phyloP scores from a whole-genome alignment of 140 eudicot genomes.

The Erigeron philadelphicus region DNA sequence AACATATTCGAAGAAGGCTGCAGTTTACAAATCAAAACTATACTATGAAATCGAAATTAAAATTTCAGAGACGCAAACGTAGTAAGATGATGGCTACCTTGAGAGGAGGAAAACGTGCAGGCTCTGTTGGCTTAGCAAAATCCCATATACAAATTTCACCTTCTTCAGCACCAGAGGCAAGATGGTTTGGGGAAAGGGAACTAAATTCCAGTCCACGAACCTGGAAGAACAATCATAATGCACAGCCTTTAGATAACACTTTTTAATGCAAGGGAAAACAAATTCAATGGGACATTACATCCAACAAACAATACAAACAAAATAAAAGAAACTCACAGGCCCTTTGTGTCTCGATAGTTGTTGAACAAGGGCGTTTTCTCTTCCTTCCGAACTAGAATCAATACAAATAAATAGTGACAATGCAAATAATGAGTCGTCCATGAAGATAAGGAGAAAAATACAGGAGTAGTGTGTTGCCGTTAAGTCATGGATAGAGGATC shows the following conservation, averaged over 20 bases:
- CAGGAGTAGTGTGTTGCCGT: neutral
- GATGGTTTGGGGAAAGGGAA: constrained; percentile 57
- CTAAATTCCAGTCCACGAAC: constrained; percentile 94
- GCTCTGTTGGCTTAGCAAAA: constrained; percentile 62
- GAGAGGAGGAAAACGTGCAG: constrained; percentile 67
- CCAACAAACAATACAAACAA: neutral
- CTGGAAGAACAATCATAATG: constrained; percentile 35
- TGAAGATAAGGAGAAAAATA: neutral
- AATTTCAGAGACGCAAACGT: neutral
- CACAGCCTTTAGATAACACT: constrained; percentile 7
- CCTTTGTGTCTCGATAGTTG: constrained; percentile 75
- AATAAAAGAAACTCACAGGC: constrained; percentile 50
- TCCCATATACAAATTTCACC: constrained; percentile 95
- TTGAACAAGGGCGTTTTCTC: constrained; percentile 52
- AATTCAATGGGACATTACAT: constrained; percentile 2
- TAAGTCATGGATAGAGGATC: neutral
- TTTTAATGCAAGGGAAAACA: neutral
- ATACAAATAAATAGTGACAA: neutral
- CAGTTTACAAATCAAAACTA: neutral
- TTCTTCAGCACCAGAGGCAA: constrained; percentile 96
- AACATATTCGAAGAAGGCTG: neutral
- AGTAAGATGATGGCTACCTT: constrained; percentile 42
- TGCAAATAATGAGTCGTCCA: constrained; percentile 6
- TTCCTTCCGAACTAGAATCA: constrained; percentile 52
- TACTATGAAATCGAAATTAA: neutral